Evolutionary conservation across 2,329 filamentous ascomycete species (phyloP).

Genomic region (Fusarium siculi): DNA sequence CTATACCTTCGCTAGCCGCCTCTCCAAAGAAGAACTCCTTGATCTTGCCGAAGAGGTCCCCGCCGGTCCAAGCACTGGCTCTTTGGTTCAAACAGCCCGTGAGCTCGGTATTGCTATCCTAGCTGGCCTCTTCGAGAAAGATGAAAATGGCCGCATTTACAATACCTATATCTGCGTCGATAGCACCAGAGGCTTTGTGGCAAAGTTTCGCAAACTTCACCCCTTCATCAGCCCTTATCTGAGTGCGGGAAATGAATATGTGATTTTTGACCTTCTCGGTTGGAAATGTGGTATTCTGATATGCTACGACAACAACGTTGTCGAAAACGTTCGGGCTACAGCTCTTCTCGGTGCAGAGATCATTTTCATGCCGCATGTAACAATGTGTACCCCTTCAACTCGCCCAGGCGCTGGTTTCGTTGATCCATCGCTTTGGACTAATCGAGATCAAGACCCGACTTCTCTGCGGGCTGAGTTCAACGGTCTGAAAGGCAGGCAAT

Average conservation of each 20-base stretch:
- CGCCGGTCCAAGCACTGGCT: background rate
- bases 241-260: background rate
- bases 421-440: background rate
- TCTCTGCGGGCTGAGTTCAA: background rate
- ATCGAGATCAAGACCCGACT: background rate
- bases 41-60: background rate
- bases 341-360: background rate
- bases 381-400: background rate
- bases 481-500: background rate
- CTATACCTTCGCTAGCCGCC: background rate
- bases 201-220: background rate
- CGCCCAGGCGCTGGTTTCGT: background rate
- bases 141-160: background rate
- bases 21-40: background rate
- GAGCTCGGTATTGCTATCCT: background rate
- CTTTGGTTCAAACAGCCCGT: background rate
- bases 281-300: slow-evolving; percentile 2
- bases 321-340: background rate
- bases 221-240: background rate
- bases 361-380: background rate
- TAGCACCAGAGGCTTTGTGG: background rate
- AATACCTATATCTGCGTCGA: background rate
- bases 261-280: background rate
- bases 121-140: background rate
- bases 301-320: background rate